phyloP scores from a whole-genome alignment of 768 basidiomycete genomes.

The Amanita muscaria region DNA sequence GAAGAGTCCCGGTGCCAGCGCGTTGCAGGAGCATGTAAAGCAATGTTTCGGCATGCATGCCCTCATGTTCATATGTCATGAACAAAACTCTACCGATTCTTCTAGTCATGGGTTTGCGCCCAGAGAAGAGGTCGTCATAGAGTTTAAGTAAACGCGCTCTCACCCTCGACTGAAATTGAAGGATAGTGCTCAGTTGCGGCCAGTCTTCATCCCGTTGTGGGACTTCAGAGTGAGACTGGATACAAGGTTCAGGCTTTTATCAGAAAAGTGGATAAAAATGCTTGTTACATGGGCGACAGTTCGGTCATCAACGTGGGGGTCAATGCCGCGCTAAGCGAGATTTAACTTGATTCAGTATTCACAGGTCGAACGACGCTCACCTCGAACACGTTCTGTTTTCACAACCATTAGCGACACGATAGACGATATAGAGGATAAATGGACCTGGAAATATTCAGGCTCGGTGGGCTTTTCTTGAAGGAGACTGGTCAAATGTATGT shows the following conservation, averaged over 20 bases:
- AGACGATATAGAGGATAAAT: conserved; percentile 6
- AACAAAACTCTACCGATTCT: conserved; percentile 73
- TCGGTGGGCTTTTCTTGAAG: conserved; percentile 74
- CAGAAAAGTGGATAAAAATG: not conserved
- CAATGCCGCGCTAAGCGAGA: conserved; percentile 73
- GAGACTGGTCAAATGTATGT: conserved; percentile 77
- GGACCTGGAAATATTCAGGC: conserved; percentile 70
- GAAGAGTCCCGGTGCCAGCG: conserved; percentile 66
- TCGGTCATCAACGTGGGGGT: conserved; percentile 90
- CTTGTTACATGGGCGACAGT: conserved; percentile 69
- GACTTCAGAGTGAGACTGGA: conserved; percentile 81
- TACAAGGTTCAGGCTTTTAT: not conserved
- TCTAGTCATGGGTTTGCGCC: conserved; percentile 46
- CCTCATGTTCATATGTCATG: conserved; percentile 91
- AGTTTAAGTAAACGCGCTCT: conserved; percentile 61
- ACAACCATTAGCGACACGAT: conserved; percentile 11
- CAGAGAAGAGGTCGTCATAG: conserved; percentile 58
- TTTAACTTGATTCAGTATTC: not conserved
- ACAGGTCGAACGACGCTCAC: conserved; percentile 23
- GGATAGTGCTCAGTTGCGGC: conserved; percentile 65
- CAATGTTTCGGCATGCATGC: conserved; percentile 83
- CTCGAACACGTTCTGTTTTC: conserved; percentile 62
- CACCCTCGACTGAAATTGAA: conserved; percentile 72
- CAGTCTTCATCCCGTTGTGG: conserved; percentile 76
- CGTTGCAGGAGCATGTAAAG: conserved; percentile 91